Evolutionary conservation across 352 stramenopile species (phyloP), one percentile per base, ranked within the genome.

Genomic region (Globisporangium camurandrum): DNA sequence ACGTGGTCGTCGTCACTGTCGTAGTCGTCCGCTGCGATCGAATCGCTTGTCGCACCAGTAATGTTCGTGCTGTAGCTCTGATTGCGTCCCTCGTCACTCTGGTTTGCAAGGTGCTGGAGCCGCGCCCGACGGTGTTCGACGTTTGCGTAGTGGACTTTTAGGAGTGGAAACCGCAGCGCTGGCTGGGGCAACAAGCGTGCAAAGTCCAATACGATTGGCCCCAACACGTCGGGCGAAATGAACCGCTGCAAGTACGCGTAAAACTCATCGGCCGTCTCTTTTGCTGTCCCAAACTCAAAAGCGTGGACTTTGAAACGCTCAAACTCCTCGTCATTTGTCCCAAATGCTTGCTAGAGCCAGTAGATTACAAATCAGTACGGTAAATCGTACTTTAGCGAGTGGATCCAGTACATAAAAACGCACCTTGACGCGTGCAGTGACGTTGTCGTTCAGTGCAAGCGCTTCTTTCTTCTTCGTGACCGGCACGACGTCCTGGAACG

Each of bases 141-240:
- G 20, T 75, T 68, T 43, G 64, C 37, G 54, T 86, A 88, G 37
- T 92, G 83, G 23, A 64, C 59, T 46, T 81, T 84, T 1, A 94
- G 62, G 40, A 94, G 40, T 19, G 72, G 81, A n/a, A 88, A 68
- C 23, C 80, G 66, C 36, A 88, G 56, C 24, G 69, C 43, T 0
- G 69, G 49, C 54, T 87, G 76, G 1, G 79, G 76, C 9, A 94
- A 46, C 27, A 94, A 49, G 3, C 80, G 56, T 4, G 83, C 83
- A 65, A 94, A 94, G 46, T 94, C 83, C 45, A 88, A 37, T 14
- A 92, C 77, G 37, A 94, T 88, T 12, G 75, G 71, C 5, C 69
- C 60, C 41, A 94, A 64, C 46, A 76, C 59, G 3, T 76, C 54
- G 7, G 68, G 57, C 1, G 63, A 60, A 27, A 94, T 86, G 3